phyloP scores from a whole-genome alignment of 1,284 basidiomycete species.

The Apiotrichum brassicae region DNA sequence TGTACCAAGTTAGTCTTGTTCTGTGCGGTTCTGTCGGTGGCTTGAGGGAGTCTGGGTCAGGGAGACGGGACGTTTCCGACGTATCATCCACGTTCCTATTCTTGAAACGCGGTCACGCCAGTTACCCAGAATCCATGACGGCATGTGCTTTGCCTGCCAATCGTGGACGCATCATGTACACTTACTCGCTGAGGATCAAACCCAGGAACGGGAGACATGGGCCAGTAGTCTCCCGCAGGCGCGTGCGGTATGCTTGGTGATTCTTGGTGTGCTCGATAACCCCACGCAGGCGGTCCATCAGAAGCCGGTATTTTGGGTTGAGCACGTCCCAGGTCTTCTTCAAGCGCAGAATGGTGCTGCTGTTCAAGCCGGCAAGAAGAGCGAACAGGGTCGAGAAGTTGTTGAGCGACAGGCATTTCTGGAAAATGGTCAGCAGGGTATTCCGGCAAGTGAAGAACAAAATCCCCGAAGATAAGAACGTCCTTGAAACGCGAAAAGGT shows the following conservation, averaged over 20 bases:
- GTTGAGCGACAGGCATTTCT: slow-evolving; percentile 83
- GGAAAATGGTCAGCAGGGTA: slow-evolving; percentile 8
- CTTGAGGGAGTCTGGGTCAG: too few relatives aligned
- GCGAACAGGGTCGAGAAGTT: slow-evolving; percentile 97
- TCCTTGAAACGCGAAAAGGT: too few relatives aligned
- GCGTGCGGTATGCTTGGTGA: slow-evolving; percentile 67
- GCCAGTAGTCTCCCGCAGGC: slow-evolving; percentile 64
- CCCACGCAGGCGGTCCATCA: slow-evolving; percentile 72
- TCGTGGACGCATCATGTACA: slow-evolving; percentile 17
- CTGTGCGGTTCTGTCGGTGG: too few relatives aligned
- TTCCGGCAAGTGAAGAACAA: too few relatives aligned
- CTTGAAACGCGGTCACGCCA: too few relatives aligned
- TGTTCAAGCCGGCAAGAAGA: slow-evolving; percentile 90
- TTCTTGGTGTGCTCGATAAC: slow-evolving; percentile 76
- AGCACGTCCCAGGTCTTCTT: slow-evolving; percentile 91
- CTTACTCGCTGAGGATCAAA: slow-evolving; percentile 50
- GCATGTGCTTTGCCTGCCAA: too few relatives aligned
- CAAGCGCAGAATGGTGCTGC: slow-evolving; percentile 83
- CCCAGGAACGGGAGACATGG: slow-evolving; percentile 90
- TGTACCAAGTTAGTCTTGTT: too few relatives aligned
- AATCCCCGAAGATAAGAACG: neutral
- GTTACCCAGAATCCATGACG: too few relatives aligned
- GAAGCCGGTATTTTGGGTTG: slow-evolving; percentile 71
- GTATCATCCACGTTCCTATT: too few relatives aligned
- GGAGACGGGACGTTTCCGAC: too few relatives aligned